Evolutionary conservation across 2,329 filamentous ascomycete species (phyloP), one percentile per base, ranked within the genome.

Genomic region (Arachnomyces sp.): DNA sequence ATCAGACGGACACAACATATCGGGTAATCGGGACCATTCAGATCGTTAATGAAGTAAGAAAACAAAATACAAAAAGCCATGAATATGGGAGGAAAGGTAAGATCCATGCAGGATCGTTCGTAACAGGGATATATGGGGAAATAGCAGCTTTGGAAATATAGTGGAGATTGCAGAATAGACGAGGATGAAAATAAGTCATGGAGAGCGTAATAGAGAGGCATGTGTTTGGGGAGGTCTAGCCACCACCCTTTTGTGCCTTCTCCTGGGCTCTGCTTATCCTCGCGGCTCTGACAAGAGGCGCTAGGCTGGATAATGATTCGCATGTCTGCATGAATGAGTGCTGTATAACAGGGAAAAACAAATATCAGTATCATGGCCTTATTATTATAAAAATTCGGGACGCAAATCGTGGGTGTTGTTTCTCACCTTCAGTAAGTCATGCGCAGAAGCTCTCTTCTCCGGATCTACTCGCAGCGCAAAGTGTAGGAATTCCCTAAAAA

Each of bases 381-480:
- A 28, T 28, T 14, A 28, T 8, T n/a, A n/a, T n/a, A n/a, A n/a
- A n/a, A n/a, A n/a, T n/a, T n/a, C n/a, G n/a, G n/a, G n/a, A n/a
- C n/a, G n/a, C n/a, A n/a, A n/a, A 35, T 13, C 25, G 34, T 12
- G 21, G 14, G 12, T 31, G 3, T 36, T 25, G 29, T 34, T 46
- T 72, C 84, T 69, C 75, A 96, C 92, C 69, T 86, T 81, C 53
- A 98, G 72, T 45, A 98, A 68, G 70, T 96, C 90, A 65, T 95
- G 86, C 28, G 92, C 92, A 57, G 87, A 95, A 30, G 89, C 89
- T 65, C 92, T 76, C 78, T 95, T 95, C 68, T 96, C 92, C 1
- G 92, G 90, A 58, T 96, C 92, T 4, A 98, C 92, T 72, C 93
- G 94, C 40, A 98, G 74, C 4, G 92, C 90, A 63, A 95, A 88